Conservation (phyloP, 495 filamentous ascomycete species). For the Clohesyomyces aquaticus region DNA sequence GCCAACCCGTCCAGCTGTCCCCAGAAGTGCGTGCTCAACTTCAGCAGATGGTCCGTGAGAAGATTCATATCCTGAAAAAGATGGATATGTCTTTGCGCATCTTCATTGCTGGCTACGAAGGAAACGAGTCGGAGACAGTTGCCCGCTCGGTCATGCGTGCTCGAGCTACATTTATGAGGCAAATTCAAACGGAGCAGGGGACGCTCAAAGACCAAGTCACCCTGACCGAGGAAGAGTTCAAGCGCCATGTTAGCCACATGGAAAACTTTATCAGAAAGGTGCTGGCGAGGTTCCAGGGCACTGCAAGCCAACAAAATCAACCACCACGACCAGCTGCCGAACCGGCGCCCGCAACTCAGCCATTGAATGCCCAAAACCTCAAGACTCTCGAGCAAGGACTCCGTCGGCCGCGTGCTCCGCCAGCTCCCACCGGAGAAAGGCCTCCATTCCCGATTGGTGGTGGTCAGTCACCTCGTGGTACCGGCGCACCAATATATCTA, state of each 20-base stretch:
- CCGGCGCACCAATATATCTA: constrained; percentile 57
- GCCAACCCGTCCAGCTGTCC: constrained; percentile 14
- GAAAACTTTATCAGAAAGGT: constrained; percentile 21
- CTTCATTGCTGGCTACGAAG: constrained; percentile 24
- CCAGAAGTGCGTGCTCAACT: constrained; percentile 28
- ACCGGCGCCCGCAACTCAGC: background rate
- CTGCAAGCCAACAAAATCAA: constrained; percentile 13
- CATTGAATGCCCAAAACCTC: constrained; percentile 67
- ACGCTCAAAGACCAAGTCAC: constrained; percentile 27
- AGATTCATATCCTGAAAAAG: constrained; percentile 14
- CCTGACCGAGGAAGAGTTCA: constrained; percentile 21
- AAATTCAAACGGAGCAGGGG: constrained; percentile 24
- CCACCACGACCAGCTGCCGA: constrained; percentile 13
- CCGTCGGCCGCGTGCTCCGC: constrained; percentile 50
- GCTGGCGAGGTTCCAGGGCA: constrained; percentile 16
- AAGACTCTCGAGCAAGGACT: constrained; percentile 25
- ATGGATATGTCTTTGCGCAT: constrained; percentile 24
- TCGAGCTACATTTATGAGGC: constrained; percentile 8
- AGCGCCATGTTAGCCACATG: constrained; percentile 7
- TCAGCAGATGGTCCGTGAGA: constrained; percentile 16
- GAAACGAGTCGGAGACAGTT: constrained; percentile 9
- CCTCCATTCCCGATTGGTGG: constrained; percentile 67
- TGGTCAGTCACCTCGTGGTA: constrained; percentile 72
- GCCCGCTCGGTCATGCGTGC: constrained; percentile 6
- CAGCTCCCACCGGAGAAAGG: constrained; percentile 67